phyloP scores from a whole-genome alignment of 176 grass and related monocot genomes.

The Secale cereale region DNA sequence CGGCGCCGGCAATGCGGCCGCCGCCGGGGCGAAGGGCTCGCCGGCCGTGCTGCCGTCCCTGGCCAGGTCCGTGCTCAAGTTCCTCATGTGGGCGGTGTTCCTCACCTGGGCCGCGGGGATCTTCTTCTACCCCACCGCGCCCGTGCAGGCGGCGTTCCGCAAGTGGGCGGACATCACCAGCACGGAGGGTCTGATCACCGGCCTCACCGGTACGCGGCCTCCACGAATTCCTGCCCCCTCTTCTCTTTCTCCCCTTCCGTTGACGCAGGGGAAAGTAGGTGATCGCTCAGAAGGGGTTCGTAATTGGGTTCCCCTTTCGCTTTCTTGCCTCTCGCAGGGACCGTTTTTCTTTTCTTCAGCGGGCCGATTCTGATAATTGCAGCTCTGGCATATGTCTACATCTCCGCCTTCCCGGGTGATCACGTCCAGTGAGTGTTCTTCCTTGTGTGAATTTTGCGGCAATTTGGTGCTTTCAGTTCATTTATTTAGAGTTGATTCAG shows the following conservation, averaged over 20 bases:
- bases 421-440: constrained; percentile 53
- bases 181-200: constrained; percentile 32
- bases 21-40: not conserved
- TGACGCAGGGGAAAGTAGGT: not conserved
- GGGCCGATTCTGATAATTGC: constrained; percentile 71
- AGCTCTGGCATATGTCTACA: constrained; percentile 66
- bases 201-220: constrained; percentile 50
- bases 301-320: not conserved
- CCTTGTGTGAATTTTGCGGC: not conserved
- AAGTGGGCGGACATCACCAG: constrained; percentile 20
- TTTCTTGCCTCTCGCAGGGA: constrained; percentile 43
- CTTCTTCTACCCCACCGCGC: constrained; percentile 63
- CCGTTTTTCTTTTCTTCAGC: constrained; percentile 71
- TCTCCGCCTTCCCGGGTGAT: constrained; percentile 53
- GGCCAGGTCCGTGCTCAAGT: constrained; percentile 57
- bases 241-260: not conserved
- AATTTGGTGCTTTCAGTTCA: not conserved
- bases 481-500: not conserved
- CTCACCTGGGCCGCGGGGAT: constrained; percentile 61
- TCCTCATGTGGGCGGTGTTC: constrained; percentile 74
- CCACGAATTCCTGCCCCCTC: not conserved
- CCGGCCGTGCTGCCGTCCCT: constrained; percentile 33
- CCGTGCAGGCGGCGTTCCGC: constrained; percentile 19
- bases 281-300: not conserved
- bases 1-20: constrained; percentile 22